These are phyloP conservation scores for Talaromyces sp. DNA, from an alignment of 2,329 filamentous ascomycete genomes.

Conservation along the genomic window DNA sequence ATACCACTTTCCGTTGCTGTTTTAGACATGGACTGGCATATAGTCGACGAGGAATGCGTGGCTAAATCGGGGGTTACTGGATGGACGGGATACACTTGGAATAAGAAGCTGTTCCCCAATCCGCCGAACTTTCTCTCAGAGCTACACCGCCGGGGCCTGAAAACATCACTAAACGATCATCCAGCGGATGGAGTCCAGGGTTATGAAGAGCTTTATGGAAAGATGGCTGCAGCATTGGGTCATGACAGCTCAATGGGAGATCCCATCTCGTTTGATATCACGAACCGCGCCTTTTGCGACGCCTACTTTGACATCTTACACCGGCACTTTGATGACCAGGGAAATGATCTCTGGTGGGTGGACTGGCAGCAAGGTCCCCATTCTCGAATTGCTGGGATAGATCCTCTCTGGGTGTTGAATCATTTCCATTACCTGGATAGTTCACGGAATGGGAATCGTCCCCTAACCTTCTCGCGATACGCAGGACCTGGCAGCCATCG, in stretches of 20 bases:
- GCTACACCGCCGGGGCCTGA: constrained; percentile 52
- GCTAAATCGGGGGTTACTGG: constrained; percentile 40
- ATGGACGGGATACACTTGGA: constrained; percentile 63
- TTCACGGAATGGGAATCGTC: constrained; percentile 33
- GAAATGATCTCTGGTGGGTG: constrained; percentile 64
- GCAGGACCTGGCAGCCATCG: constrained; percentile 61
- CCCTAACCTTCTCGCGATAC: constrained; percentile 59
- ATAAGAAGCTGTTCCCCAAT: constrained; percentile 56
- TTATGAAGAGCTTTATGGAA: constrained; percentile 55
- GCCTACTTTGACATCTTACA: constrained; percentile 59
- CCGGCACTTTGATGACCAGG: constrained; percentile 53
- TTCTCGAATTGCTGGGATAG: constrained; percentile 55
- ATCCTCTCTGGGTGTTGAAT: constrained; percentile 63
- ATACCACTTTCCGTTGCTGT: constrained; percentile 59
- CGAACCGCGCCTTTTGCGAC: constrained; percentile 52
- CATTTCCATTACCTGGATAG: constrained; percentile 61
- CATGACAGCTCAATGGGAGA: constrained; percentile 50
- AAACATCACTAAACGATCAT: constrained; percentile 59
- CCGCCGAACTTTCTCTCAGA: constrained; percentile 51
- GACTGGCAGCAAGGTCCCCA: constrained; percentile 63
- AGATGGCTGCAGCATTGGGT: constrained; percentile 51
- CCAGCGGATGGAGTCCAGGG: constrained; percentile 57
- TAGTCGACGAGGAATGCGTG: constrained; percentile 49
- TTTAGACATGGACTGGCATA: constrained; percentile 66
- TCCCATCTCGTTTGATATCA: constrained; percentile 56